Percentiles rank a stretch among this genome's conserved stretches.
Evolutionary conservation across 345 rosid species (phyloP).

Genomic region (Psidium guajava): DNA sequence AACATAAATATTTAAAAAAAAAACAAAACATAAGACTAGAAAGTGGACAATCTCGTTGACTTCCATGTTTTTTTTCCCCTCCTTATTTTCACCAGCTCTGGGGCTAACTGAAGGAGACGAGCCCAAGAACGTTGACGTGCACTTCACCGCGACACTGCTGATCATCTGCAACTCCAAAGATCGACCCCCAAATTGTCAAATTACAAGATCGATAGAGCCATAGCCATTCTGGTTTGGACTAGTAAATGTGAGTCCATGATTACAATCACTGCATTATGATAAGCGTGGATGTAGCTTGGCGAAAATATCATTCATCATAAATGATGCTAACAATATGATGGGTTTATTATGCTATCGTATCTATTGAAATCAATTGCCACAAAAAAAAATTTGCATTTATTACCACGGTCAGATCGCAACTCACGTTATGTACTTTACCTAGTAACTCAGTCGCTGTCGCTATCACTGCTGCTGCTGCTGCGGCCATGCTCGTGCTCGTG

Average conservation of each 20-base stretch:
- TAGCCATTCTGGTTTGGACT: neutral
- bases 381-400: neutral
- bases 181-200: neutral
- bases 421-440: neutral
- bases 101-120: neutral
- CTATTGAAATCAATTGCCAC: neutral
- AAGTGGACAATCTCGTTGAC: neutral
- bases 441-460: slow-evolving; percentile 37
- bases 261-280: neutral
- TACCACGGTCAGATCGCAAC: neutral
- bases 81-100: neutral
- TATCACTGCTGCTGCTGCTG: slow-evolving; percentile 42
- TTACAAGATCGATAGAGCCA: neutral
- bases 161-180: neutral
- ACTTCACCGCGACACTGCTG: neutral
- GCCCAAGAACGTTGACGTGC: neutral
- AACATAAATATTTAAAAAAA: neutral
- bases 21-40: neutral
- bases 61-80: neutral
- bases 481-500: neutral
- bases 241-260: neutral
- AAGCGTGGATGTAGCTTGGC: neutral
- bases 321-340: neutral
- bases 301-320: neutral
- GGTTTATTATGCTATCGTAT: neutral